Percentiles rank a stretch among this genome's conserved stretches.
Conservation (phyloP, 1,284 basidiomycete species). For the Cerrena zonata region DNA sequence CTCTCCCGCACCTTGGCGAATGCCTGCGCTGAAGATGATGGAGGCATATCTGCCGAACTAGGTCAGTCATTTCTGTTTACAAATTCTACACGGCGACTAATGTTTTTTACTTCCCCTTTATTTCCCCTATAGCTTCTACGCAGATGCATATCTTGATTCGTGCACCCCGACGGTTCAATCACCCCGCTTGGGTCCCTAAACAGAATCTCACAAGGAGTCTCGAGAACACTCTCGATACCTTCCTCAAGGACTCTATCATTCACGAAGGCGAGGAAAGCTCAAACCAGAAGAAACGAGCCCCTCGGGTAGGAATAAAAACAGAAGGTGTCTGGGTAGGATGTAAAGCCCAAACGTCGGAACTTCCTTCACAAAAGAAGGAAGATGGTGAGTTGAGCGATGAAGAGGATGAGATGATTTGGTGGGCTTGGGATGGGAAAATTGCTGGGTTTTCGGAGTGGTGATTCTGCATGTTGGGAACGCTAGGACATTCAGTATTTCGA, state of each 20-base stretch:
- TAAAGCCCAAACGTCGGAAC: neutral
- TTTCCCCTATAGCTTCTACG: constrained; percentile 46
- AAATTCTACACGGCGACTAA: neutral
- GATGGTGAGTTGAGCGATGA: constrained; percentile 32
- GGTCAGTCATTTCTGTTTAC: constrained; percentile 33
- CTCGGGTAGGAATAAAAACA: constrained; percentile 29
- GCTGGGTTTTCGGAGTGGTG: constrained; percentile 67
- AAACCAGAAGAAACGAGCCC: constrained; percentile 19
- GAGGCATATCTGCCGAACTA: constrained; percentile 56
- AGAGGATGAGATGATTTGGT: constrained; percentile 74
- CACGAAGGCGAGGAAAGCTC: constrained; percentile 9
- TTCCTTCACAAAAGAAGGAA: neutral
- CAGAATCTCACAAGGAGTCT: constrained; percentile 43
- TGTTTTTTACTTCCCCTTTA: neutral
- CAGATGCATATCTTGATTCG: constrained; percentile 66
- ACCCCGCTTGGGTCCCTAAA: constrained; percentile 70
- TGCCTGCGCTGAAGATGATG: constrained; percentile 48
- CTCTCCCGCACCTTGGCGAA: constrained; percentile 57
- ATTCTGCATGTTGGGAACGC: no score
- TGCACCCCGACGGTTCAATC: constrained; percentile 63
- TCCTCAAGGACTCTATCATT: constrained; percentile 32
- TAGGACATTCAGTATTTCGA: neutral
- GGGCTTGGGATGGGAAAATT: constrained; percentile 71
- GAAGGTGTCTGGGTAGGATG: constrained; percentile 56
- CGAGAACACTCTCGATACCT: constrained; percentile 27